Conservation (phyloP, 164 flowering plant species). For the Sextonia rubra region DNA sequence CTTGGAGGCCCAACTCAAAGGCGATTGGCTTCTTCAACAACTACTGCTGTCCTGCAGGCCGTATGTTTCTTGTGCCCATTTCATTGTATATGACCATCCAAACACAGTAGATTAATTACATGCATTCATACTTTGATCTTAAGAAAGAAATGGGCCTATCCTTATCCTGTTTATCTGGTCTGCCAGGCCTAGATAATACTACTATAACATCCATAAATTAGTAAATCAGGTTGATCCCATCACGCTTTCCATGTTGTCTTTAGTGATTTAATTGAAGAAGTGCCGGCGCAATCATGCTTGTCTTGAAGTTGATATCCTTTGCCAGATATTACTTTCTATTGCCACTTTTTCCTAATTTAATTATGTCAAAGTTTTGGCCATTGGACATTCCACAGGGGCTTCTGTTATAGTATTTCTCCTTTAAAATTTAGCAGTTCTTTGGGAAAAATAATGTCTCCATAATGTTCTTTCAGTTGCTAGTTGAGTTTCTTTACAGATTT, state of each 20-base stretch:
- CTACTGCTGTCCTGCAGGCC: constrained; percentile 68
- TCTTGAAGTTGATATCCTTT: background rate
- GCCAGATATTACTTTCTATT: background rate
- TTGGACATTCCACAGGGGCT: background rate
- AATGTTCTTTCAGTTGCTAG: background rate
- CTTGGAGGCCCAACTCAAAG: constrained; percentile 98
- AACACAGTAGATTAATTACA: background rate
- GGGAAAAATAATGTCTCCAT: background rate
- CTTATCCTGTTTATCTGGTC: background rate
- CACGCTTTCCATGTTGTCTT: background rate
- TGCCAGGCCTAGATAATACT: background rate
- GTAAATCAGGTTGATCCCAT: background rate
- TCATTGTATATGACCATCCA: background rate
- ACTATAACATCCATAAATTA: background rate
- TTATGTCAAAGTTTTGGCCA: background rate
- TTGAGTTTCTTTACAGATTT: background rate
- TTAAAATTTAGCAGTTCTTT: background rate
- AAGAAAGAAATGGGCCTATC: background rate
- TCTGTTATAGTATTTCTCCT: background rate
- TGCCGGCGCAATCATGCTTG: background rate
- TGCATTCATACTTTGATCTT: background rate
- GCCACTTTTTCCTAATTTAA: background rate
- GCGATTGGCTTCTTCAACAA: constrained; percentile 50
- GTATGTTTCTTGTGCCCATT: constrained; percentile 31
- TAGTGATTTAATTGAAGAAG: too few relatives aligned